Percentiles rank a stretch among this genome's conserved stretches.
Conservation (phyloP, 768 basidiomycete species). For the Suillus americanus region DNA sequence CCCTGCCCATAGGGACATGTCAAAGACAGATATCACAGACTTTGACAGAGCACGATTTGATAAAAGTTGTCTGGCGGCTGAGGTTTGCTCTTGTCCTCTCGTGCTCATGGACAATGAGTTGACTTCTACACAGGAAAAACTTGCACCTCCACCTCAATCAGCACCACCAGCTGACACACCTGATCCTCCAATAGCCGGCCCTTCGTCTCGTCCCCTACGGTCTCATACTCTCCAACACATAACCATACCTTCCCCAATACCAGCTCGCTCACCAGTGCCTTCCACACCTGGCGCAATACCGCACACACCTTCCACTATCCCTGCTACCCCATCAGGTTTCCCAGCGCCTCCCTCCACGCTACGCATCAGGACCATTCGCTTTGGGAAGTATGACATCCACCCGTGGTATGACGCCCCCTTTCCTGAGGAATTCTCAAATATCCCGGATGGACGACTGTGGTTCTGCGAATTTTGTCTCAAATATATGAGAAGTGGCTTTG, state of each 20-base stretch:
- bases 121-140: slow-evolving; percentile 42
- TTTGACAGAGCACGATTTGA: slow-evolving; percentile 74
- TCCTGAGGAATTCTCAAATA: slow-evolving; percentile 92
- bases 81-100: slow-evolving; percentile 47
- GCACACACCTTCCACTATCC: slow-evolving; percentile 34
- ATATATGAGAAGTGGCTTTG: slow-evolving; percentile 95
- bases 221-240: slow-evolving; percentile 48
- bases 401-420: slow-evolving; percentile 99
- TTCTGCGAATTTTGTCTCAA: slow-evolving; percentile 98
- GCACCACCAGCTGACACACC: slow-evolving; percentile 35
- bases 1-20: slow-evolving; percentile 67
- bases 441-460: slow-evolving; percentile 92
- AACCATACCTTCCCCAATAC: slow-evolving; percentile 29
- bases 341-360: slow-evolving; percentile 38
- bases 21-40: slow-evolving; percentile 60
- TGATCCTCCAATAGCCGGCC: slow-evolving; percentile 47
- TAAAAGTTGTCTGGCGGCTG: slow-evolving; percentile 65
- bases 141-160: slow-evolving; percentile 39
- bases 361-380: slow-evolving; percentile 85
- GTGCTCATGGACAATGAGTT: not conserved
- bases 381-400: slow-evolving; percentile 89
- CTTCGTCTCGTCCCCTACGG: slow-evolving; percentile 62
- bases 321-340: slow-evolving; percentile 29
- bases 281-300: slow-evolving; percentile 36
- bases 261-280: slow-evolving; percentile 35